Conservation (phyloP, 768 basidiomycete species). For the Rhodotorula graminis region DNA sequence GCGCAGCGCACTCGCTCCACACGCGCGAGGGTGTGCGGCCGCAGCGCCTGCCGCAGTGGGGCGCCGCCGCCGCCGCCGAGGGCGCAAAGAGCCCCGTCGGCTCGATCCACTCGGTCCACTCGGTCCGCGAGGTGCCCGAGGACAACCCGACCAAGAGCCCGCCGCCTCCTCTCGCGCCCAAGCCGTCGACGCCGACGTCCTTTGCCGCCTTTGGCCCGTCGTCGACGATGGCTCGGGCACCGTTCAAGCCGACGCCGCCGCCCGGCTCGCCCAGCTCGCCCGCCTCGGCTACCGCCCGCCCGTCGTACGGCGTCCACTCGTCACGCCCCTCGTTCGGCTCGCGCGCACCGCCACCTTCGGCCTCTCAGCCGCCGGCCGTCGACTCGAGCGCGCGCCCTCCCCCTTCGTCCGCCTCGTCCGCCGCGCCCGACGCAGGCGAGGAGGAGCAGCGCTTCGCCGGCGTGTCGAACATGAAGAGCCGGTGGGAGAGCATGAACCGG, state of each 20-base stretch:
- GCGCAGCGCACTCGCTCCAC: not conserved
- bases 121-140: not conserved
- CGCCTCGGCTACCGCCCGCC: no score
- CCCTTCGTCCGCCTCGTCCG: not conserved
- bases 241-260: slow-evolving; percentile 35
- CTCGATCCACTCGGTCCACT: not conserved
- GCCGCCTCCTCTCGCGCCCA: not conserved
- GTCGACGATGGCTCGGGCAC: not conserved
- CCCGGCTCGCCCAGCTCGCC: not conserved
- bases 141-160: not conserved
- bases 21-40: slow-evolving; percentile 22
- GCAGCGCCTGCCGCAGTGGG: slow-evolving; percentile 16
- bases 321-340: not conserved
- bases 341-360: not conserved
- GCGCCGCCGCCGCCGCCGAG: not conserved
- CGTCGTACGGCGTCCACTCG: not conserved
- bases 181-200: not conserved
- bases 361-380: not conserved
- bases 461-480: slow-evolving; percentile 38
- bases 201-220: not conserved
- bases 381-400: not conserved
- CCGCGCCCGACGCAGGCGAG: not conserved
- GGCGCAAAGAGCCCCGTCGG: not conserved
- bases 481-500: slow-evolving; percentile 39
- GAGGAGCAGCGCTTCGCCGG: slow-evolving; percentile 39